A percentile compares a stretch with the other conserved stretches of the same genome.
These are phyloP conservation scores for Nakataea oryzae DNA, from an alignment of 2,329 filamentous ascomycete genomes.

Conservation along the genomic window DNA sequence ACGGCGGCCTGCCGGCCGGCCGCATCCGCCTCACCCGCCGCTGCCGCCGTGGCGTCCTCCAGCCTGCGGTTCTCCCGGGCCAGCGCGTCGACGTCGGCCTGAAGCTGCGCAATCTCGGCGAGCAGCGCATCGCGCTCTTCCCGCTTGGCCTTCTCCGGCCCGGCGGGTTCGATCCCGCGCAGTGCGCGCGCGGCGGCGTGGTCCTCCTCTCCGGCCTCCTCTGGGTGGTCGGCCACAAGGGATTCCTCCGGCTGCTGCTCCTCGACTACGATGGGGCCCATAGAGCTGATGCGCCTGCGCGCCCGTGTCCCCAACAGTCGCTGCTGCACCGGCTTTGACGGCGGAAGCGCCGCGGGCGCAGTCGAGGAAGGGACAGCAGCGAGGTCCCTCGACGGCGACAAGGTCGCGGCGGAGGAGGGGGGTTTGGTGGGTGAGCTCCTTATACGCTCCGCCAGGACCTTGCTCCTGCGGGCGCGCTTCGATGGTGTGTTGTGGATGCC, in stretches of 20 bases:
- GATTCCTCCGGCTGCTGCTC: neutral
- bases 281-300: neutral
- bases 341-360: neutral
- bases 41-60: too few relatives aligned
- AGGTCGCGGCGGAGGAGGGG: conserved; percentile 13
- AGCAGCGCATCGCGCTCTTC: conserved; percentile 40
- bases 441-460: conserved; percentile 22
- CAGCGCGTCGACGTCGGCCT: conserved; percentile 46
- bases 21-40: conserved; percentile 14
- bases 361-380: neutral
- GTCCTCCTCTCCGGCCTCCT: neutral
- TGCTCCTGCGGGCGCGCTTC: conserved; percentile 32
- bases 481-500: conserved; percentile 53
- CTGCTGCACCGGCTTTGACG: neutral
- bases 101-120: conserved; percentile 43
- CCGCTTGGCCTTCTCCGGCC: conserved; percentile 37
- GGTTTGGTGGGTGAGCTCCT: conserved; percentile 42
- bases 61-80: conserved; percentile 48
- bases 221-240: neutral
- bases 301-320: neutral
- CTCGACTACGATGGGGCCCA: neutral
- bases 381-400: neutral
- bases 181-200: conserved; percentile 14
- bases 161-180: conserved; percentile 28
- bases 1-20: conserved; percentile 24